Evolutionary conservation across 768 basidiomycete species (phyloP).

Genomic region (Trametes cubensis): DNA sequence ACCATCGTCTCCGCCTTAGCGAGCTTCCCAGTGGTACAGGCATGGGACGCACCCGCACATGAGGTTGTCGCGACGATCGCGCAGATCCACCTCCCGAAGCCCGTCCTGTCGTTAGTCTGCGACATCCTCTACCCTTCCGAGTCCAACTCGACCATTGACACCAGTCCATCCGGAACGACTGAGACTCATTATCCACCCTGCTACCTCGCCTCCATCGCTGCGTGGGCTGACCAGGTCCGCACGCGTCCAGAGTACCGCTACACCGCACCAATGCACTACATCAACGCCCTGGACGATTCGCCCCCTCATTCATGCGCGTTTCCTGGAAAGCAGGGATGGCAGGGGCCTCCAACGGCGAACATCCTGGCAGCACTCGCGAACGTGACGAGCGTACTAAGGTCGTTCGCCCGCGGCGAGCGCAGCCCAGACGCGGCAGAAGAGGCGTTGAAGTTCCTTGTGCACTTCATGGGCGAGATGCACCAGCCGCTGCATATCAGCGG

Average conservation of each 20-base stretch:
- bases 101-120: constrained; percentile 66
- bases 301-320: constrained; percentile 78
- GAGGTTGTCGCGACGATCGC: constrained; percentile 94
- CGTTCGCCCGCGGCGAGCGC: constrained; percentile 25
- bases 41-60: constrained; percentile 65
- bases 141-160: constrained; percentile 2
- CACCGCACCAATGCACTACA: constrained; percentile 77
- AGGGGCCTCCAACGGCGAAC: constrained; percentile 57
- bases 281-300: constrained; percentile 73
- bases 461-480: constrained; percentile 93
- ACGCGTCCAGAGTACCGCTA: constrained; percentile 53
- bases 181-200: constrained; percentile 52
- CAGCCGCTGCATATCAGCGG: constrained; percentile 92
- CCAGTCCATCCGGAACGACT: constrained; percentile 4
- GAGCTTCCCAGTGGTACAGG: constrained; percentile 26
- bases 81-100: constrained; percentile 84
- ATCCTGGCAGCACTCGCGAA: constrained; percentile 81
- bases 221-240: constrained; percentile 85
- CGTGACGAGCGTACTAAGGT: constrained; percentile 53
- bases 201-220: constrained; percentile 79
- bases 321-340: constrained; percentile 78
- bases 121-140: constrained; percentile 59
- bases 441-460: constrained; percentile 89
- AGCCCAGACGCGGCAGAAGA: constrained; percentile 54
- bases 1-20: neutral